Conservation (phyloP, 768 basidiomycete genomes). For the Trametes cingulata region DNA sequence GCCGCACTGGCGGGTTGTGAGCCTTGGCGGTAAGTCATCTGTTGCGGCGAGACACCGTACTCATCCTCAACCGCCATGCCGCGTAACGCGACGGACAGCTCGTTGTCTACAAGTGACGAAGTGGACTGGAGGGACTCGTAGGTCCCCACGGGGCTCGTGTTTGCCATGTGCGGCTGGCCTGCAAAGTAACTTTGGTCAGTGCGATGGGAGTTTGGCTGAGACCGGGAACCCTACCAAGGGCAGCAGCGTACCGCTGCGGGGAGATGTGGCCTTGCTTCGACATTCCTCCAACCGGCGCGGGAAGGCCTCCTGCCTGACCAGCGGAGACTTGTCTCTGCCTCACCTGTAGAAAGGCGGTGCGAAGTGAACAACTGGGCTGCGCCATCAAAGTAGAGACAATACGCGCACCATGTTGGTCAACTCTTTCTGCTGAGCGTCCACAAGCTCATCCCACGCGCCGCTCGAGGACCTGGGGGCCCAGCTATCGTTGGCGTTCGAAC, state of each 20-base stretch:
- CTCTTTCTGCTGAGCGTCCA: conserved; percentile 51
- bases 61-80: conserved; percentile 65
- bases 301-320: conserved; percentile 17
- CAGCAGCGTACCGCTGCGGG: conserved; percentile 54
- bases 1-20: conserved; percentile 32
- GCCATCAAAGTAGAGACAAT: not conserved
- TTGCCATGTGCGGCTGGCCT: conserved; percentile 27
- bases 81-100: conserved; percentile 57
- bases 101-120: conserved; percentile 48
- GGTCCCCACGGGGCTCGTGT: conserved; percentile 22
- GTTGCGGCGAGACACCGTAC: conserved; percentile 35
- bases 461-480: conserved; percentile 56
- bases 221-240: conserved; percentile 40
- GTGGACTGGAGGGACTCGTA: conserved; percentile 42
- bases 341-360: conserved; percentile 8
- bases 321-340: conserved; percentile 20
- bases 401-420: conserved; percentile 48
- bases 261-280: conserved; percentile 52
- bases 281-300: conserved; percentile 26
- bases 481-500: conserved; percentile 47
- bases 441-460: conserved; percentile 62
- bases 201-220: conserved; percentile 32
- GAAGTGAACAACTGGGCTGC: not conserved
- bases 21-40: conserved; percentile 38
- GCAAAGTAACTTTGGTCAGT: conserved; percentile 17